Conservation (phyloP, 495 filamentous ascomycete genomes). For the Penicillium cinerascens region DNA sequence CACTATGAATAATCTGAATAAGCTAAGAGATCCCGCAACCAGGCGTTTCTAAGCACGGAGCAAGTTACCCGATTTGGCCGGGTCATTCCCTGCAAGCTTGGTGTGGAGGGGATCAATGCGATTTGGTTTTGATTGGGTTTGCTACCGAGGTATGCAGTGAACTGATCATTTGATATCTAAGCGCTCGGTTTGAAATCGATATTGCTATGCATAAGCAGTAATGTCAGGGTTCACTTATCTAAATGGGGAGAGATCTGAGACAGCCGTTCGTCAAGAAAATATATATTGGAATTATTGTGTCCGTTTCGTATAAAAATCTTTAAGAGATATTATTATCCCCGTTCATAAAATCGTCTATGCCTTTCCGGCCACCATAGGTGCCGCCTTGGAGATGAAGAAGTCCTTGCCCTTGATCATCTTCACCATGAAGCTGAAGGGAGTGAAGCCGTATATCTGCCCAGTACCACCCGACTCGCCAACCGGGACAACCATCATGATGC, state of each 20-base stretch:
- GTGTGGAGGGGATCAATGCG: neutral
- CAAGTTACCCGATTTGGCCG: slow-evolving; percentile 10
- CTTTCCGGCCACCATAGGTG: slow-evolving; percentile 11
- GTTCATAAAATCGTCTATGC: neutral
- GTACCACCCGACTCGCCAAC: slow-evolving; percentile 46
- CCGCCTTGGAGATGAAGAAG: slow-evolving; percentile 34
- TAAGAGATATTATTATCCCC: neutral
- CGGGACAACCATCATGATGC: slow-evolving; percentile 36
- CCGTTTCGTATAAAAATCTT: neutral
- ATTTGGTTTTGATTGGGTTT: neutral
- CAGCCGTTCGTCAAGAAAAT: too few relatives aligned
- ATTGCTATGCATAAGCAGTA: neutral
- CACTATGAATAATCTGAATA: neutral
- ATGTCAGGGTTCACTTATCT: neutral
- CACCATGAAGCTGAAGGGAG: slow-evolving; percentile 42
- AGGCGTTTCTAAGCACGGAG: slow-evolving; percentile 19
- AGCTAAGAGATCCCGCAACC: neutral
- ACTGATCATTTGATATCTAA: neutral
- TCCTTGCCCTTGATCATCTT: slow-evolving; percentile 45
- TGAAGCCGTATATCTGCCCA: slow-evolving; percentile 46
- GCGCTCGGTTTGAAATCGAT: neutral
- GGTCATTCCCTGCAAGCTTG: neutral
- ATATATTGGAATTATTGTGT: neutral
- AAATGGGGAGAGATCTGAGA: neutral
- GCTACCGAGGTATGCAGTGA: too few relatives aligned